Evolutionary conservation across 495 filamentous ascomycete genomes (phyloP).

Genomic region (Penicillium herquei): DNA sequence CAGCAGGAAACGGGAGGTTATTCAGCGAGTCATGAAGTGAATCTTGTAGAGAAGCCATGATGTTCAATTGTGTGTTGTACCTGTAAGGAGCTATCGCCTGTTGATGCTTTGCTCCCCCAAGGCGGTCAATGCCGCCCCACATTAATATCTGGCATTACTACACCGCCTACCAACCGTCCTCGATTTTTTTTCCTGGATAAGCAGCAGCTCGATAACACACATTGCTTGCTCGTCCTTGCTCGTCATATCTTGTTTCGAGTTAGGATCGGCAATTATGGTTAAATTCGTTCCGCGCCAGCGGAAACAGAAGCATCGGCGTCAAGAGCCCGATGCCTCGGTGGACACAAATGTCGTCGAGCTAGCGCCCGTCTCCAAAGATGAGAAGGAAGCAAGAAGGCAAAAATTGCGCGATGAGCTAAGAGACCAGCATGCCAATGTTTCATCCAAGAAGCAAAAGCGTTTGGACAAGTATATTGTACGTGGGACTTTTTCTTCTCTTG

Average conservation of each 20-base stretch:
- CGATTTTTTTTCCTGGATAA: constrained; percentile 24
- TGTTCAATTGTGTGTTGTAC: constrained; percentile 1
- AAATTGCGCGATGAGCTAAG: constrained; percentile 64
- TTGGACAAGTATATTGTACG: constrained; percentile 91
- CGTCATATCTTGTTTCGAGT: constrained; percentile 13
- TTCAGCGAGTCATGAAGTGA: constrained; percentile 31
- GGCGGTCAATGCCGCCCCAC: constrained; percentile 25
- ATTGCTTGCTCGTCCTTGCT: constrained; percentile 17
- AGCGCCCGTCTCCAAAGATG: constrained; percentile 60
- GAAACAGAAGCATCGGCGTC: constrained; percentile 61
- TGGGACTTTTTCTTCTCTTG: not conserved
- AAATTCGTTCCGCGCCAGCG: constrained; percentile 78
- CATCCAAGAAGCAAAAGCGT: constrained; percentile 88
- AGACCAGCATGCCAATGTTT: constrained; percentile 66
- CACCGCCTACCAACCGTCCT: constrained; percentile 20
- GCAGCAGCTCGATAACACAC: constrained; percentile 16
- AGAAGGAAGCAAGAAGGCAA: constrained; percentile 66
- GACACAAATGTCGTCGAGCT: constrained; percentile 76
- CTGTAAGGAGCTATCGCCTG: constrained; percentile 1
- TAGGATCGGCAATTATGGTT: constrained; percentile 49
- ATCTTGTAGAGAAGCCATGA: constrained; percentile 35
- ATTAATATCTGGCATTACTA: constrained; percentile 14
- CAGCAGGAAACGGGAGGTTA: constrained; percentile 70
- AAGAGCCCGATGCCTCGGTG: constrained; percentile 36
- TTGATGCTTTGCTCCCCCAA: constrained; percentile 11